These are phyloP conservation scores for Diplodia mutila DNA, from an alignment of 2,329 filamentous ascomycete species.

Conservation along the genomic window DNA sequence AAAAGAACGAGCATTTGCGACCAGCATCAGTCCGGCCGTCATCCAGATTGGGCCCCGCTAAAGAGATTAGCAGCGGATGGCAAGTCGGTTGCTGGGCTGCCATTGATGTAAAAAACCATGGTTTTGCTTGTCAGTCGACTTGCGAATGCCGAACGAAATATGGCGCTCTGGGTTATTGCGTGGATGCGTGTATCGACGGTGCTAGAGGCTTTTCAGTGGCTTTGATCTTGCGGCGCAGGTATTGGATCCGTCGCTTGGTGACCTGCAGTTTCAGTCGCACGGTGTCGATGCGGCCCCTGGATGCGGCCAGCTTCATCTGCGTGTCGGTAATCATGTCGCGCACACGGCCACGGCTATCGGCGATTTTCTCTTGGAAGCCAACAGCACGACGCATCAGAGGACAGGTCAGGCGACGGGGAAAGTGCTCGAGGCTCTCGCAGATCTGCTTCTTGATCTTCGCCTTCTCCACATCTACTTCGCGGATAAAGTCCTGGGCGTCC, in stretches of 20 bases:
- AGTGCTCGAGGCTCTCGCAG: slow-evolving; percentile 18
- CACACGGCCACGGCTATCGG: slow-evolving; percentile 19
- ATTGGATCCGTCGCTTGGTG: slow-evolving; percentile 10
- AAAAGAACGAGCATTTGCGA: neutral
- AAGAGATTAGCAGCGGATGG: neutral
- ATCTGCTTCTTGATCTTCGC: slow-evolving; percentile 23
- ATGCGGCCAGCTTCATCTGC: slow-evolving; percentile 2
- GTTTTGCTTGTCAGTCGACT: too few relatives aligned
- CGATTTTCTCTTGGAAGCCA: slow-evolving; percentile 21
- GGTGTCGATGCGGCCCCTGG: slow-evolving; percentile 12
- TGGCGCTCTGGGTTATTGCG: neutral
- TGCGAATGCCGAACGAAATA: neutral
- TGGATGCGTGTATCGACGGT: neutral
- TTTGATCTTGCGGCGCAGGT: slow-evolving; percentile 21
- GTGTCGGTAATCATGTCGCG: slow-evolving; percentile 19
- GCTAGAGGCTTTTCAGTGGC: neutral
- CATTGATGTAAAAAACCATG: neutral
- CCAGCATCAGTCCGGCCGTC: neutral
- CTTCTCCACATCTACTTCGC: slow-evolving; percentile 21
- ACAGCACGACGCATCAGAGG: slow-evolving; percentile 24
- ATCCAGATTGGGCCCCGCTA: neutral
- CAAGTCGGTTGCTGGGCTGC: neutral
- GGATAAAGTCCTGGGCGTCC: slow-evolving; percentile 22
- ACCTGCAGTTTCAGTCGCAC: slow-evolving; percentile 6
- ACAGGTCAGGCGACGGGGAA: slow-evolving; percentile 13